Conservation (phyloP, 2,329 filamentous ascomycete species). For the Botrytis tulipae region DNA sequence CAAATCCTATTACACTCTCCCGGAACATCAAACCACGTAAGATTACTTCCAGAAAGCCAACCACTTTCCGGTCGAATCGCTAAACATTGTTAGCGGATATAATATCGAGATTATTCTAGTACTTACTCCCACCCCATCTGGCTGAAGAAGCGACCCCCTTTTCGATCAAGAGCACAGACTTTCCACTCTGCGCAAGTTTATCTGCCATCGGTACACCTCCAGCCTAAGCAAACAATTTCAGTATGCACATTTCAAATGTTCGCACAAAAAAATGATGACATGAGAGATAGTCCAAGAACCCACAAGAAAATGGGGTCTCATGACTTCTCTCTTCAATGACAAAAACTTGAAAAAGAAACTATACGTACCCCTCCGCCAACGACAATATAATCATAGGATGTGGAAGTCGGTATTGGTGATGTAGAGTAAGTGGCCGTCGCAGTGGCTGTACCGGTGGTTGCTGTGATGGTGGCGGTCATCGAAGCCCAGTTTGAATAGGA, state of each 20-base stretch:
- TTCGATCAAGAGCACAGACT: constrained; percentile 63
- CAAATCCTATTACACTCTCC: constrained; percentile 68
- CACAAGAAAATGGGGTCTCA: not conserved
- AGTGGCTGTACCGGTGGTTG: constrained; percentile 39
- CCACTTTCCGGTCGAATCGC: constrained; percentile 43
- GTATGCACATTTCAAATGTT: not conserved
- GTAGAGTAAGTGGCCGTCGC: constrained; percentile 49
- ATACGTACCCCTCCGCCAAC: constrained; percentile 47
- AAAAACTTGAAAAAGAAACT: not conserved
- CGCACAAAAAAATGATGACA: not conserved
- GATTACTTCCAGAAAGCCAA: constrained; percentile 58
- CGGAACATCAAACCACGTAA: constrained; percentile 70
- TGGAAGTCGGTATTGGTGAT: constrained; percentile 46
- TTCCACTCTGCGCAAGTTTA: constrained; percentile 59
- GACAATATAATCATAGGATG: constrained; percentile 54
- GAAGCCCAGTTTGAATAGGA: constrained; percentile 39
- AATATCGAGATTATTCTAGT: not conserved
- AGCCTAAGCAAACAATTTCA: constrained; percentile 32
- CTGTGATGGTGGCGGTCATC: constrained; percentile 35
- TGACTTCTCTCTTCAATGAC: not conserved
- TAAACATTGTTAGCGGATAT: constrained; percentile 22
- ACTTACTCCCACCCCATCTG: constrained; percentile 56
- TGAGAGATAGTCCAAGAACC: not conserved
- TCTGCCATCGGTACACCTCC: constrained; percentile 55
- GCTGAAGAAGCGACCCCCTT: constrained; percentile 61